Evolutionary conservation across 768 basidiomycete species (phyloP).

Genomic region (Harrya chromipes): DNA sequence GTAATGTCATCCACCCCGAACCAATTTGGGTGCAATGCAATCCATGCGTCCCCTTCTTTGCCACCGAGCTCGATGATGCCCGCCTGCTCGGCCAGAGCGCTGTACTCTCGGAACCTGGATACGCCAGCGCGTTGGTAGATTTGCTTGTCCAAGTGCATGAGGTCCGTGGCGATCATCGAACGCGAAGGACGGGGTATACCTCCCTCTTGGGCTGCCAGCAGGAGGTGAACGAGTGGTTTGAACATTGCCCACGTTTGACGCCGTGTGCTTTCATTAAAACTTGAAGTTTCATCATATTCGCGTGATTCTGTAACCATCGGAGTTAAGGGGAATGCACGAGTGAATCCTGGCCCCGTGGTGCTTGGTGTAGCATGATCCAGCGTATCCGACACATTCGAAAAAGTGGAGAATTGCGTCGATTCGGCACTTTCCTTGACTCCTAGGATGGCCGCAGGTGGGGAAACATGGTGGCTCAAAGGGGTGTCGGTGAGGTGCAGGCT

Average conservation of each 20-base stretch:
- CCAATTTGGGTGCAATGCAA: constrained; percentile 28
- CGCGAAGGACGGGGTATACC: constrained; percentile 37
- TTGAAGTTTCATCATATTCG: neutral
- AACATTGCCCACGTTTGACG: constrained; percentile 28
- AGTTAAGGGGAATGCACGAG: constrained; percentile 4
- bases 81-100: constrained; percentile 23
- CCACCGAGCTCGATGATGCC: constrained; percentile 28
- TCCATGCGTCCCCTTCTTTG: constrained; percentile 19
- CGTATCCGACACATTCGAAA: constrained; percentile 3
- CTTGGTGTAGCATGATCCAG: neutral
- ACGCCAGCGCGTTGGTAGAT: constrained; percentile 28
- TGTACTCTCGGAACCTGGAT: constrained; percentile 26
- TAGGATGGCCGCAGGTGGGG: neutral
- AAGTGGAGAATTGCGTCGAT: constrained; percentile 1
- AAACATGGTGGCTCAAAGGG: constrained; percentile 1
- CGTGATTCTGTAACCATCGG: constrained; percentile 1
- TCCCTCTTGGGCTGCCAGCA: constrained; percentile 23
- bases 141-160: constrained; percentile 28
- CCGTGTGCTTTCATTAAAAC: constrained; percentile 1
- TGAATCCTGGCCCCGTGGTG: neutral
- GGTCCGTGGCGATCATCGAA: constrained; percentile 35
- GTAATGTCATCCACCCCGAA: constrained; percentile 1
- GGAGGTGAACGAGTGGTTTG: constrained; percentile 22
- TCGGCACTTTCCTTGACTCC: neutral
- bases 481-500: constrained; percentile 1